Evolutionary conservation across 1,284 basidiomycete species (phyloP), one percentile per base, ranked within the genome.

Genomic region (Phylloboletellus chloephorus): DNA sequence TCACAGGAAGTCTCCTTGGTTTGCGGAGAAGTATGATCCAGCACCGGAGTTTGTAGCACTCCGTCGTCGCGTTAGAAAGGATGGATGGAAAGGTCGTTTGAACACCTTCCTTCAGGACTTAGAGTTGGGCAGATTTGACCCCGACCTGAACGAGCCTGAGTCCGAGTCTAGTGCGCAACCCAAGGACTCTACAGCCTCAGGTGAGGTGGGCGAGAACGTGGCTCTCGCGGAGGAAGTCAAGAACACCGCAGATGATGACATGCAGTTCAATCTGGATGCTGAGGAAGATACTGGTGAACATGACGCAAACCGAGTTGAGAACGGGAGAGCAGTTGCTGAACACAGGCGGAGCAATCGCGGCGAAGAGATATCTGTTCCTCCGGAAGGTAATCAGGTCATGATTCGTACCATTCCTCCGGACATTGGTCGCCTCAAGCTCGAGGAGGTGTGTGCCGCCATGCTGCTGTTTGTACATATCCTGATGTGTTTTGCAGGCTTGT

Each of bases 341-440:
- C 64, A 65, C 43, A 75, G 63, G 52, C 71, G 71, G 30, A 64
- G 49, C 32, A 75, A 71, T 48, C 74, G 77, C 23, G 79, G 75
- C n/a, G 83, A 87, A 55, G 85, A 88, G 56, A 67, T 90, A 41
- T 77, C 83, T 50, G 79, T 88, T 15, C 72, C 74, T 28, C 79
- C 88, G 17, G 81, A 88, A 52, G 82, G 85, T 10, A 88, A 88
- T 54, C 89, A 94, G 60, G 81, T 97, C 36, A 90, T 95, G 77
- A 91, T 96, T 57, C 82, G 92, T 50, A 92, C 88, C 13, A 90
- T 96, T 49, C 88, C 91, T 29, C 90, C 92, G 19, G 88, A 89
- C 50, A 90, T 94, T 52, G 83, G 87, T 15, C 79, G 91, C 32
- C 67, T 82, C 31, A 91, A 89, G 54, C 72, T 97, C 21, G 92